phyloP scores from a whole-genome alignment of 495 filamentous ascomycete species.

The Aspergillus biplanus region DNA sequence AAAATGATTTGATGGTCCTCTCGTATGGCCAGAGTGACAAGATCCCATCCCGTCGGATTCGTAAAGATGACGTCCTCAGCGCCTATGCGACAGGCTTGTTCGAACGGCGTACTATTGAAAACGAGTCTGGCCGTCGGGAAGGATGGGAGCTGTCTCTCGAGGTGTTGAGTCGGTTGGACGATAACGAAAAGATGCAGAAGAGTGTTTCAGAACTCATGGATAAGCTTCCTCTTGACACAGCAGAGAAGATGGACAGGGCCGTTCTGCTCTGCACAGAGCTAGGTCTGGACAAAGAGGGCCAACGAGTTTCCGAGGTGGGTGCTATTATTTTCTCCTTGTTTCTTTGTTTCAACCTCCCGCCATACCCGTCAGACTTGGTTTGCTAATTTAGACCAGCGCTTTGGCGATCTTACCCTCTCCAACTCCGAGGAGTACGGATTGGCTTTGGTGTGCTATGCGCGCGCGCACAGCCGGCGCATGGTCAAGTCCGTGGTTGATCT shows the following conservation, averaged over 20 bases:
- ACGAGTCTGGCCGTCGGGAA: constrained; percentile 51
- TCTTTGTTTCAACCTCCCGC: not conserved
- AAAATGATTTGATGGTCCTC: constrained; percentile 66
- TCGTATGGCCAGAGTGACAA: constrained; percentile 50
- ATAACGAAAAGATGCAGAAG: constrained; percentile 63
- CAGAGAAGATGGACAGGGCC: constrained; percentile 71
- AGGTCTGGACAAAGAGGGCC: constrained; percentile 70
- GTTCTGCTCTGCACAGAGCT: constrained; percentile 70
- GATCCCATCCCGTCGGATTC: constrained; percentile 27
- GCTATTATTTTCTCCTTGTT: constrained; percentile 2
- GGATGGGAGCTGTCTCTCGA: constrained; percentile 89
- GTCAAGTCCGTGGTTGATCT: constrained; percentile 80
- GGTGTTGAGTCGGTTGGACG: constrained; percentile 73
- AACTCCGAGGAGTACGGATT: constrained; percentile 75
- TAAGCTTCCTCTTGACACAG: constrained; percentile 64
- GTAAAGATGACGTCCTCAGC: constrained; percentile 72
- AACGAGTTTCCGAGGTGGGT: constrained; percentile 75
- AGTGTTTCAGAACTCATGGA: constrained; percentile 68
- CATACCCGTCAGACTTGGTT: not conserved
- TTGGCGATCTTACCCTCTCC: constrained; percentile 69
- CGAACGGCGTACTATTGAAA: constrained; percentile 45
- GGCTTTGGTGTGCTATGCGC: constrained; percentile 83
- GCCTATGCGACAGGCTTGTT: constrained; percentile 65
- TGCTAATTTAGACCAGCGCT: constrained; percentile 56
- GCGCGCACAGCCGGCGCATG: constrained; percentile 72